Evolutionary conservation across 495 filamentous ascomycete species (phyloP).

Genomic region (Hypoxylon lenormandii): DNA sequence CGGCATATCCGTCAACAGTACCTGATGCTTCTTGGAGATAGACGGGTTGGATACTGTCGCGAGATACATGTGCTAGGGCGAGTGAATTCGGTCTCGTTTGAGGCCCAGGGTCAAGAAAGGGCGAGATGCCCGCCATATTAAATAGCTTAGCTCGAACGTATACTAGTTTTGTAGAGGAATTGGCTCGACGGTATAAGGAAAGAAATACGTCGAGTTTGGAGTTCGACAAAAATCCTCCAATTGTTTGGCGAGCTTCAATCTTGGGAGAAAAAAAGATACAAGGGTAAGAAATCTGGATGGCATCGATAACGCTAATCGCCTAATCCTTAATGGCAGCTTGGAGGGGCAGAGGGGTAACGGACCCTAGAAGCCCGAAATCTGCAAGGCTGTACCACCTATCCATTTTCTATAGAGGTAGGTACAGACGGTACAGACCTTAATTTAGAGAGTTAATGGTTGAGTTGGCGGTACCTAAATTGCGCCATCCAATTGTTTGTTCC

Average conservation of each 20-base stretch:
- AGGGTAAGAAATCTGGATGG: neutral
- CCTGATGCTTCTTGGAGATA: slow-evolving; percentile 72
- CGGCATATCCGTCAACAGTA: slow-evolving; percentile 75
- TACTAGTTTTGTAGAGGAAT: neutral
- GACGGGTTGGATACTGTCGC: slow-evolving; percentile 81
- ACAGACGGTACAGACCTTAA: neutral
- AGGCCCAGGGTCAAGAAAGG: slow-evolving; percentile 76
- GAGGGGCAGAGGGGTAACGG: slow-evolving; percentile 6
- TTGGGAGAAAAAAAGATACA: neutral
- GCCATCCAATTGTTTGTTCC: slow-evolving; percentile 18
- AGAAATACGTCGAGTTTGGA: neutral
- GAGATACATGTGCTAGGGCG: slow-evolving; percentile 83
- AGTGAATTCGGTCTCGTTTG: slow-evolving; percentile 68
- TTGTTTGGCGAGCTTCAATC: neutral
- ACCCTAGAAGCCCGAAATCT: slow-evolving; percentile 15
- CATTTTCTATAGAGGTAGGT: neutral
- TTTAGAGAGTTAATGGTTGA: neutral
- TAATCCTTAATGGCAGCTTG: neutral
- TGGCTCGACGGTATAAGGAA: neutral
- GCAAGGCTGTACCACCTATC: slow-evolving; percentile 2
- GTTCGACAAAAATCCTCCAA: neutral
- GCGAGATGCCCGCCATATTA: slow-evolving; percentile 64
- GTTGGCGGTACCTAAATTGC: slow-evolving; percentile 11
- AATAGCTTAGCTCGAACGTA: neutral
- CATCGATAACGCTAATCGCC: neutral